Evolutionary conservation across 1,284 basidiomycete species (phyloP), one percentile per base, ranked within the genome.

Genomic region (Fomitopsis betulina): DNA sequence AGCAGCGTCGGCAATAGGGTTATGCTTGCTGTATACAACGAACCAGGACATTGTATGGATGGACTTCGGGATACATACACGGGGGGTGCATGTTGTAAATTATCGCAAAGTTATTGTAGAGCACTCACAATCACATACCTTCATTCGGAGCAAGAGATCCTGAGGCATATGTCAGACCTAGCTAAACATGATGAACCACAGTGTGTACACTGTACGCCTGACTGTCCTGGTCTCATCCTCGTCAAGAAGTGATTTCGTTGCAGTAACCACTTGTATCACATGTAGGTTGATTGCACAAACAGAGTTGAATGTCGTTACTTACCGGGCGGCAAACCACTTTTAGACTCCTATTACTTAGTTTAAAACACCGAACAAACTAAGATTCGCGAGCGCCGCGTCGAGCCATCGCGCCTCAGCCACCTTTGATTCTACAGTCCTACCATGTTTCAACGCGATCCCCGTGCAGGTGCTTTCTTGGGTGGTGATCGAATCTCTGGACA

Each of bases 401-500:
- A 30, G 25, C n/a, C 45, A 8, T 33, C 49, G 49, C 13, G 49
- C 27, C 32, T 38, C 51, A 38, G 51, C 51, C 21, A 53, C 49
- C 40, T 42, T 30, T 33, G 27, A 30, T 17, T 45, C 39, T 45
- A 17, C 39, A 45, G 9, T n/a, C 5, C 30, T 45, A 39, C 59
- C 56, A 91, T 93, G 84, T 93, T 91, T 70, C 89, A 91, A 83
- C 86, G 91, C 71, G 91, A 93, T 83, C 87, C 91, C 60, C 78
- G 87, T 67, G 89, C 88, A 63, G 93, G 93, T 58, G 89, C 91
- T 47, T 98, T 98, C 73, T 81, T 98, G 47, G 96, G 96, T 61
- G 96, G 96, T 42, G 91, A 96, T 75, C 84, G 96, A 71, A 87
- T 96, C 37, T 92, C 93, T 68, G 96, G 96, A 10, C 93, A 96